Evolutionary conservation across 225 moss, liverwort and hornwort species (phyloP).

Genomic region (Bryoerythrophyllum caledonicum): DNA sequence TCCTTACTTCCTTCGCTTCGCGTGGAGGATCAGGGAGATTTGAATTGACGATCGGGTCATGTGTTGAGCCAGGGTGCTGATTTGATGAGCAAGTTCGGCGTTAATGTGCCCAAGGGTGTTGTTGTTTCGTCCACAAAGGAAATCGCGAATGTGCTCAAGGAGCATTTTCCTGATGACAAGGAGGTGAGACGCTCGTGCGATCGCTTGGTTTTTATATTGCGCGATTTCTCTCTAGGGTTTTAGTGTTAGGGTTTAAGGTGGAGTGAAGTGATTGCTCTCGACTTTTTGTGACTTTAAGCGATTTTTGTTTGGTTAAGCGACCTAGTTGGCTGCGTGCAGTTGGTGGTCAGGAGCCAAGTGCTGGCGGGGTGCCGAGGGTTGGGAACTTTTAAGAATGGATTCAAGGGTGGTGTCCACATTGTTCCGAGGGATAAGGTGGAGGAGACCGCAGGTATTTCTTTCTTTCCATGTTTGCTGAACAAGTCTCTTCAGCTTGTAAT

Average conservation of each 20-base stretch:
- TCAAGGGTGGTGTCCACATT: conserved; percentile 96
- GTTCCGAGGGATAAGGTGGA: conserved; percentile 73
- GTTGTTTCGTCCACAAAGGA: conserved; percentile 67
- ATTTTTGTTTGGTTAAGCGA: not conserved
- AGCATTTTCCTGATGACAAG: conserved; percentile 53
- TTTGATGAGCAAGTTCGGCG: conserved; percentile 89
- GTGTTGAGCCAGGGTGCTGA: conserved; percentile 36
- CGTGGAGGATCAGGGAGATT: conserved; percentile 17
- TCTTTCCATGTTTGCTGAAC: not conserved
- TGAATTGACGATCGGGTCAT: not conserved
- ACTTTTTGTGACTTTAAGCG: not conserved
- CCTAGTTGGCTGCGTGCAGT: conserved; percentile 33
- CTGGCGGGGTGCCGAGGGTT: conserved; percentile 95
- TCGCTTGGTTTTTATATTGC: not conserved
- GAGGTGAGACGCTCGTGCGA: conserved; percentile 50
- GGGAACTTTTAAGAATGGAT: conserved; percentile 91
- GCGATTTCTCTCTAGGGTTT: conserved; percentile 2
- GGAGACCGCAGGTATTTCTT: conserved; percentile 51
- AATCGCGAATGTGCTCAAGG: conserved; percentile 53
- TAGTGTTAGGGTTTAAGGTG: conserved; percentile 16
- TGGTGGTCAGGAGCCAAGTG: conserved; percentile 97
- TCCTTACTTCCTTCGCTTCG: not conserved
- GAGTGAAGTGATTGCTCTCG: not conserved
- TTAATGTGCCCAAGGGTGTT: conserved; percentile 89
- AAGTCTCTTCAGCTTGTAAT: not conserved